phyloP scores from a whole-genome alignment of 495 filamentous ascomycete species.

The Pseudevernia furfuracea region DNA sequence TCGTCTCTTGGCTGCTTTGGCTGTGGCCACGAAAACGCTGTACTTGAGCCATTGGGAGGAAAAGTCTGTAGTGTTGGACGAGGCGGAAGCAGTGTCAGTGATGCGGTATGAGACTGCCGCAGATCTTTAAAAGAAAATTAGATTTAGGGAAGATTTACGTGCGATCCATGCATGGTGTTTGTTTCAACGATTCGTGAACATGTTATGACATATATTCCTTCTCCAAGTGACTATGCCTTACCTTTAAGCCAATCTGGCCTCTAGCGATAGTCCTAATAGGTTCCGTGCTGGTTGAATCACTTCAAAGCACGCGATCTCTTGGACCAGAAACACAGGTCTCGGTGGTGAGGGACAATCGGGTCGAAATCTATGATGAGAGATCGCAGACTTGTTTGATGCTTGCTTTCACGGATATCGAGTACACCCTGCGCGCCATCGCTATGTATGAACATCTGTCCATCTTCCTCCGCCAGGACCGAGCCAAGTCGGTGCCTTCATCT shows the following conservation, averaged over 20 bases:
- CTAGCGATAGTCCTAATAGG: neutral
- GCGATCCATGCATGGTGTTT: neutral
- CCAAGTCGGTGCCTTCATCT: neutral
- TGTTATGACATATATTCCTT: neutral
- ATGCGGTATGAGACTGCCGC: neutral
- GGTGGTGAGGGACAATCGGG: neutral
- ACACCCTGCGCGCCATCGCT: conserved; percentile 12
- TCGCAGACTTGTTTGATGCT: neutral
- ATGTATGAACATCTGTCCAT: neutral
- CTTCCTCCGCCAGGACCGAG: neutral
- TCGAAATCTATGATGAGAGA: neutral
- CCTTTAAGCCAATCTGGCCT: neutral
- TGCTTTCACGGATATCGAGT: neutral
- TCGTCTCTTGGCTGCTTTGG: conserved; percentile 12
- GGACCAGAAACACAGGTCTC: neutral
- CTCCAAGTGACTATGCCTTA: neutral
- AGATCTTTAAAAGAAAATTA: conserved; percentile 6
- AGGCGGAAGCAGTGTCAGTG: neutral
- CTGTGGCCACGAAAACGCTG: conserved; percentile 13
- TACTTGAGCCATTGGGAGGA: conserved; percentile 12
- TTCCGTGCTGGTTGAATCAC: neutral
- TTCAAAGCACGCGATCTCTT: neutral
- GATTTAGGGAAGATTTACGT: neutral
- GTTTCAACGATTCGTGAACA: neutral
- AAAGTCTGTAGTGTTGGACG: conserved; percentile 2